Percentiles rank a stretch among this genome's conserved stretches.
Conservation (phyloP, 2,329 filamentous ascomycete genomes). For the Hortaea werneckii region DNA sequence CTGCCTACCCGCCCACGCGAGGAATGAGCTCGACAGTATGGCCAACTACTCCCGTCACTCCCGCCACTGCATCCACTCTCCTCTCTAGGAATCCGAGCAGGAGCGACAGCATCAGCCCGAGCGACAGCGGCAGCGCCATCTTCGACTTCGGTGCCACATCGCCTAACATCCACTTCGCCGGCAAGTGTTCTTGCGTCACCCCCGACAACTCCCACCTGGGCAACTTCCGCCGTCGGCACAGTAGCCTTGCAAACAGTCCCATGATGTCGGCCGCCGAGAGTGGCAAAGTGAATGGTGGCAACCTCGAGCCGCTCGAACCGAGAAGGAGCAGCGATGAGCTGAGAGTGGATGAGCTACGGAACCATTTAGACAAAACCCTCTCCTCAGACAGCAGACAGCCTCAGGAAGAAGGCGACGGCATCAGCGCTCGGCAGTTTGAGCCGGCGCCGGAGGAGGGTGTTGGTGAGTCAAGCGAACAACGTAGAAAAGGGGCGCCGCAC, state of each 20-base stretch:
- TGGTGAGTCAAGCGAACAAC: not conserved
- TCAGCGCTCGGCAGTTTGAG: not conserved
- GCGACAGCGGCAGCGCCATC: not conserved
- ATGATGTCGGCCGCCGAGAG: constrained; percentile 19
- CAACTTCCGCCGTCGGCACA: constrained; percentile 23
- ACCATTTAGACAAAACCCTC: constrained; percentile 21
- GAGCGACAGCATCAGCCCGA: not conserved
- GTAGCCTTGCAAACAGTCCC: constrained; percentile 20
- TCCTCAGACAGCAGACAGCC: constrained; percentile 5
- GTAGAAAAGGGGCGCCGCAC: not conserved
- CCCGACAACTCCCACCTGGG: constrained; percentile 21
- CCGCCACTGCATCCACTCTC: not conserved
- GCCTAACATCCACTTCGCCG: constrained; percentile 17
- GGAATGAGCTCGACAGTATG: not conserved
- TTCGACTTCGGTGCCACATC: not conserved
- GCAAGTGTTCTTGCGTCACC: constrained; percentile 20
- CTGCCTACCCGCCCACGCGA: not conserved
- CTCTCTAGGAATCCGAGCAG: not conserved
- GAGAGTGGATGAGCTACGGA: constrained; percentile 20
- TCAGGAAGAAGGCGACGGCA: not conserved
- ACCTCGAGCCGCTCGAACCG: constrained; percentile 1
- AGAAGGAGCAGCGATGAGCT: constrained; percentile 9
- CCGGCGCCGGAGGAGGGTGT: not conserved
- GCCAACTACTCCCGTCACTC: not conserved
- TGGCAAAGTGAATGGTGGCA: constrained; percentile 12